Base-by-base conservation (phyloP, 345 rosid genomes). In the Populus euphratica region DNA sequence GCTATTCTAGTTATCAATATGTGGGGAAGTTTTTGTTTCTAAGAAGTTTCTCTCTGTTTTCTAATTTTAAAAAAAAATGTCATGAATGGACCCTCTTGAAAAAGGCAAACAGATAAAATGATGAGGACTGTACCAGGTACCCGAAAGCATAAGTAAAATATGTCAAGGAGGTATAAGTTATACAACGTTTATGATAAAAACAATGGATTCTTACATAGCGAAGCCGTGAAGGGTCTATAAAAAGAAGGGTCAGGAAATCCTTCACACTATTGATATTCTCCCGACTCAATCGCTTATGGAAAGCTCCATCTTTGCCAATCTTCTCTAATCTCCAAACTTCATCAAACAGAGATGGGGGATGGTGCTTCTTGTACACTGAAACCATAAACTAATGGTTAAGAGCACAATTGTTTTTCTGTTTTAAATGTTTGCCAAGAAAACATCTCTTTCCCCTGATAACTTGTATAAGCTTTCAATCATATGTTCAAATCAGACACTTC, bases 251-350 rank as follows among this genome's bases (percentile, higher is more conserved):
- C 82, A 96, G 83, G 79, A 93, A 96, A 79, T 92, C 99, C 88
- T 92, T 91, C 75, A 93, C 96, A 14, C 90, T 88, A 33, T 73
- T 85, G 83, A 96, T 91, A 88, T 78, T 86, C 82, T 89, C 96
- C 79, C 84, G 83, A 80, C 82, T 79, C 75, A 96, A 83, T 25
- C 98, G 90, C 81, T 88, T 96, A 80, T 93, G 98, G 86, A 96
- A 96, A 77, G 99, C 99, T 74, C 99, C 99, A 77, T 93, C 98
- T 88, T 96, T 96, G 66, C 98, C 99, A 70, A 92, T 96, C 89
- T 96, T 96, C 81, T 96, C 99, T 82, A 96, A 86, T 85, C 99
- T 93, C 98, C 98, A 93, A 4, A 96, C 97, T 73, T 96, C 99
- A 80, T 96, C 98, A 8, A 80, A 79, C 43, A 91, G 87, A 83